Conservation (phyloP, 371 early-diverging fungal genomes). For the Mortierella sp. region DNA sequence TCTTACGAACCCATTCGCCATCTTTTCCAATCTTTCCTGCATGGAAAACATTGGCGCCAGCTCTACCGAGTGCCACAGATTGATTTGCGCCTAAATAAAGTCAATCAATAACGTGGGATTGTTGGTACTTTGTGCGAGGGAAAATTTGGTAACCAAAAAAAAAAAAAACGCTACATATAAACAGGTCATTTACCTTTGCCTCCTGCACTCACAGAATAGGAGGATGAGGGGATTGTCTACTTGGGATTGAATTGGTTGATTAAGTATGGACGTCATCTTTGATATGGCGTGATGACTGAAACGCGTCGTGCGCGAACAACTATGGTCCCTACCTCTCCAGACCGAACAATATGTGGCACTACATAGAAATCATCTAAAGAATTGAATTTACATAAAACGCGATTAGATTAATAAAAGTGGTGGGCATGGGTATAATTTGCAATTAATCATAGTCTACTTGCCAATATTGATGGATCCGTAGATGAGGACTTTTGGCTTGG, state of each 20-base stretch:
- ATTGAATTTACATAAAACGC: background rate
- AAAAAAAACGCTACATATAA: too few species aligned
- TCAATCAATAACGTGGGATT: too few species aligned
- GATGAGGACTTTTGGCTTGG: slow-evolving; percentile 69
- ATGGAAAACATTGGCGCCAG: slow-evolving; percentile 77
- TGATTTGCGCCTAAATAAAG: slow-evolving; percentile 81
- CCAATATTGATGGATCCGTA: slow-evolving; percentile 94
- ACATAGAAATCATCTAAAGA: slow-evolving; percentile 79
- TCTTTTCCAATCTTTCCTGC: slow-evolving; percentile 91
- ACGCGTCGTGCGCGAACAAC: background rate
- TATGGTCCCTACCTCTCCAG: slow-evolving; percentile 75
- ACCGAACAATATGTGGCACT: slow-evolving; percentile 84
- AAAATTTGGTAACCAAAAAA: too few species aligned
- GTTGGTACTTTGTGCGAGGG: too few species aligned
- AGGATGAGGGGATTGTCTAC: slow-evolving; percentile 75
- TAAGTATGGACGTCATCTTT: background rate
- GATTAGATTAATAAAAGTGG: background rate
- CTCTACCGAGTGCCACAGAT: slow-evolving; percentile 82
- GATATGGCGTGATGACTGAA: background rate
- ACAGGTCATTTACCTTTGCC: slow-evolving; percentile 79
- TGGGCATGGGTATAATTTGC: background rate
- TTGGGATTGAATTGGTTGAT: background rate
- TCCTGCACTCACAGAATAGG: slow-evolving; percentile 79
- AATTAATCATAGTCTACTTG: slow-evolving; percentile 58
- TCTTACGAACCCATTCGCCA: slow-evolving; percentile 81